Conservation (phyloP, 192 early-diverging fungal species). For the Linnemannia schmuckeri region DNA sequence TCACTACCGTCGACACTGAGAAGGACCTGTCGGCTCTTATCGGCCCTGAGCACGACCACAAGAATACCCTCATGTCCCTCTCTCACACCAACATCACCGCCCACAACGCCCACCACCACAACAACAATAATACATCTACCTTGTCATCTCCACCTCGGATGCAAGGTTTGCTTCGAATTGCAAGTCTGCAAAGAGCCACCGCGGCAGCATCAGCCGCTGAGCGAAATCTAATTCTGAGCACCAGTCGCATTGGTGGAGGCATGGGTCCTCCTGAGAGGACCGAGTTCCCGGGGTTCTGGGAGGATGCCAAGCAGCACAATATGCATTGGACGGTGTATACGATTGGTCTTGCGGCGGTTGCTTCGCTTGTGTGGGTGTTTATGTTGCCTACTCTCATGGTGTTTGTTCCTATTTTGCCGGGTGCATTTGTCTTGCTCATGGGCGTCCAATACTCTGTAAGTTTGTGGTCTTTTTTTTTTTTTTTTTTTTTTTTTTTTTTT, state of each 20-base stretch:
- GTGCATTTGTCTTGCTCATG: background rate
- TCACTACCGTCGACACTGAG: background rate
- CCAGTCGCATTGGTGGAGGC: background rate
- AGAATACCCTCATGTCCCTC: background rate
- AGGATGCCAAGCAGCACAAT: slow-evolving; percentile 35
- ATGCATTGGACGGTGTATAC: slow-evolving; percentile 38
- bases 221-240: background rate
- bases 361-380: slow-evolving; percentile 7
- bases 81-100: background rate
- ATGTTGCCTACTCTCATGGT: slow-evolving; percentile 26
- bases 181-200: background rate
- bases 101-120: background rate
- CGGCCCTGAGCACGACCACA: background rate
- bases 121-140: background rate
- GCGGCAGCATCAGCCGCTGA: background rate
- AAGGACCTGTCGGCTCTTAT: background rate
- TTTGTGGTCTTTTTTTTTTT: background rate
- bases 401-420: slow-evolving; percentile 22
- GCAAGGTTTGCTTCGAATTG: background rate
- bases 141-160: background rate
- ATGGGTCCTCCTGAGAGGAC: background rate
- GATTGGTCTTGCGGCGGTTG: slow-evolving; percentile 9
- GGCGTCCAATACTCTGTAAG: slow-evolving; percentile 34
- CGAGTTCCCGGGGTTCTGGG: slow-evolving; percentile 37
- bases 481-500: background rate